These are phyloP conservation scores for Prunus fruticosa DNA, from an alignment of 306 rosid genomes.

Conservation along the genomic window DNA sequence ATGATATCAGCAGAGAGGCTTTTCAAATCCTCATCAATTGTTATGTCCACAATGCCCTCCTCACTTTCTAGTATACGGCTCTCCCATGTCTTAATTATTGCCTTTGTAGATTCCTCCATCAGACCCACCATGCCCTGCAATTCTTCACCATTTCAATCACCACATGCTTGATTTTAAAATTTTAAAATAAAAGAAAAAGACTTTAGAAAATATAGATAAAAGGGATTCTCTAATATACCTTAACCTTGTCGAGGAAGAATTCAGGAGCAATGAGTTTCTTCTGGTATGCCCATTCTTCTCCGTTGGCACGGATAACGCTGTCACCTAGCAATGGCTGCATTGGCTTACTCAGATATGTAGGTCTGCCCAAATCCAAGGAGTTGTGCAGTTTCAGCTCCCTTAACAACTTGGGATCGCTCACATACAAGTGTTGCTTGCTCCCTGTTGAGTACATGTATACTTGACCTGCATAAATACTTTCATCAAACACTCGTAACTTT, in stretches of 20 bases:
- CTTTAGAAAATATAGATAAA: background rate
- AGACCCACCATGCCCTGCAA: background rate
- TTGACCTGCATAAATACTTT: background rate
- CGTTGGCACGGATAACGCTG: constrained; percentile 8
- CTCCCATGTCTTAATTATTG: constrained; percentile 8
- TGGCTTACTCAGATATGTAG: constrained; percentile 14
- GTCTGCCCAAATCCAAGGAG: constrained; percentile 10
- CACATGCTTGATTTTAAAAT: background rate
- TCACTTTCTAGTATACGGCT: background rate
- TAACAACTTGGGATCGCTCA: constrained; percentile 10
- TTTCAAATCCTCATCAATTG: constrained; percentile 7
- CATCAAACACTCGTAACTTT: background rate
- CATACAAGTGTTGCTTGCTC: constrained; percentile 6
- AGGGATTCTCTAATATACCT: background rate
- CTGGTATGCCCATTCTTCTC: constrained; percentile 8
- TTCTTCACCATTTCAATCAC: background rate
- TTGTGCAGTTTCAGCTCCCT: constrained; percentile 16
- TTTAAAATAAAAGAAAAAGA: too few relatives aligned
- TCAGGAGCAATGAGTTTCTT: constrained; percentile 14
- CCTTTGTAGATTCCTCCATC: constrained; percentile 10
- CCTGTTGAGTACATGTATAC: constrained; percentile 11
- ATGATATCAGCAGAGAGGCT: constrained; percentile 4
- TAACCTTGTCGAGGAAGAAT: constrained; percentile 8
- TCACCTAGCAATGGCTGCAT: constrained; percentile 1
- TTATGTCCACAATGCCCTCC: background rate